Evolutionary conservation across 257 asterid species (phyloP), one percentile per base, ranked within the genome.

Genomic region (Salvia rosmarinus): DNA sequence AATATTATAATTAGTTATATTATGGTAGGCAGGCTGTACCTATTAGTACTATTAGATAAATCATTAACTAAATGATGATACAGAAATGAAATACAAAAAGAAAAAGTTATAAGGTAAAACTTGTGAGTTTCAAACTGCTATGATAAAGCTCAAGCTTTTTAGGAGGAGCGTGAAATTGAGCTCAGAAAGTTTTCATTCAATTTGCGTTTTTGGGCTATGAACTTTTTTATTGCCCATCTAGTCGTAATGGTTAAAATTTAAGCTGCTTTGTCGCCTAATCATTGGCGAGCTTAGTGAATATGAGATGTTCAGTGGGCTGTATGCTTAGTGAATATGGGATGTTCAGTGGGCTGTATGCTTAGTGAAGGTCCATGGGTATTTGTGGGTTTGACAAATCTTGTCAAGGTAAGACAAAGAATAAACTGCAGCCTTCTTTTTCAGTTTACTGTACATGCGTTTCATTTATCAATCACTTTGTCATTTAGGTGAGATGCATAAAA

Each of bases 301-400:
- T n/a, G n/a, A n/a, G n/a, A n/a, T n/a, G n/a, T n/a, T n/a, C n/a
- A n/a, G n/a, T n/a, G n/a, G n/a, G n/a, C n/a, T n/a, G n/a, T n/a
- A n/a, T n/a, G n/a, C n/a, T n/a, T n/a, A n/a, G n/a, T n/a, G 67
- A 88, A 78, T 72, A 23, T 91, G 81, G 96, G 87, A 40, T 87
- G 88, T 77, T 83, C 90, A 55, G 80, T 94, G 20, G 96, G 99
- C 73, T 89, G 98, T 71, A 81, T 94, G 93, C 78, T 89, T 50
- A 89, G 96, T 84, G 99, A 94, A 88, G 99, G 99, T 58, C 90
- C 99, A 32, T 94, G 98, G 99, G 82, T 95, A 39, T 95, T 95
- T 43, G 89, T 91, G 58, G 99, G 99, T 67, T 77, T 91, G 67
- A 77, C 95, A 43, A 86, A 89, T 84, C 90, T 88, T 65, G 98